Conservation (phyloP, 2,329 filamentous ascomycete species). For the Ustilaginoidea virens region DNA sequence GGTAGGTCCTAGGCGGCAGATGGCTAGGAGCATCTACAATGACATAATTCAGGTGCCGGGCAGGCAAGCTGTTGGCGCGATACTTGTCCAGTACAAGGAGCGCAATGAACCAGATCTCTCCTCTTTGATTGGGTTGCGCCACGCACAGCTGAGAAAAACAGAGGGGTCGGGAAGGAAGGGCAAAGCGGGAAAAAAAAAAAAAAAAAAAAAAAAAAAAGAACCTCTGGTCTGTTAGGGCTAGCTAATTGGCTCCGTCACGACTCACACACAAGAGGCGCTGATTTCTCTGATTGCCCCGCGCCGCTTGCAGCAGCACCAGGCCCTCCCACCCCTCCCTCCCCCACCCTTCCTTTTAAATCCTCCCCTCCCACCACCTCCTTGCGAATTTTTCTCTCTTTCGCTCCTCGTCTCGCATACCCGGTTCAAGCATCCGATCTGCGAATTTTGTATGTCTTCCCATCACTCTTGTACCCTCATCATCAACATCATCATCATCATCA, state of each 20-base stretch:
- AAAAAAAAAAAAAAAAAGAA: conserved; percentile 11
- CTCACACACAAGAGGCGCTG: too few relatives aligned
- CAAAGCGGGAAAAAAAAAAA: conserved; percentile 4
- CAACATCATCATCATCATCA: too few relatives aligned
- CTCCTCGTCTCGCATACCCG: conserved; percentile 29
- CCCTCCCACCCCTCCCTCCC: conserved; percentile 15
- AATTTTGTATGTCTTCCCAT: conserved; percentile 18
- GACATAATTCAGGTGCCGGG: too few relatives aligned
- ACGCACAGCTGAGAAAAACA: conserved; percentile 3
- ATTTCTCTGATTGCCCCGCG: conserved; percentile 19
- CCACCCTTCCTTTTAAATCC: conserved; percentile 21
- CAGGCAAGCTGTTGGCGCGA: not conserved
- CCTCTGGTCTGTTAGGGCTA: conserved; percentile 20
- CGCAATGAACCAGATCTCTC: conserved; percentile 1
- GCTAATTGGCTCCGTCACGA: too few relatives aligned
- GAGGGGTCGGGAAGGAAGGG: too few relatives aligned
- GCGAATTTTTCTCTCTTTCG: conserved; percentile 19
- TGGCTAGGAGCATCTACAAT: too few relatives aligned
- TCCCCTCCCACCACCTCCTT: conserved; percentile 21
- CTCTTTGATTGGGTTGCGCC: conserved; percentile 6
- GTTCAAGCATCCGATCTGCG: conserved; percentile 29
- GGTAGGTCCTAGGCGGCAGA: too few relatives aligned
- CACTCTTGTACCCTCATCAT: not conserved
- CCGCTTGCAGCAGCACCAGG: conserved; percentile 13
- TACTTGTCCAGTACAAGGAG: conserved; percentile 1